phyloP scores from a whole-genome alignment of 148 eudicot species.

The Chenopodium formosanum region DNA sequence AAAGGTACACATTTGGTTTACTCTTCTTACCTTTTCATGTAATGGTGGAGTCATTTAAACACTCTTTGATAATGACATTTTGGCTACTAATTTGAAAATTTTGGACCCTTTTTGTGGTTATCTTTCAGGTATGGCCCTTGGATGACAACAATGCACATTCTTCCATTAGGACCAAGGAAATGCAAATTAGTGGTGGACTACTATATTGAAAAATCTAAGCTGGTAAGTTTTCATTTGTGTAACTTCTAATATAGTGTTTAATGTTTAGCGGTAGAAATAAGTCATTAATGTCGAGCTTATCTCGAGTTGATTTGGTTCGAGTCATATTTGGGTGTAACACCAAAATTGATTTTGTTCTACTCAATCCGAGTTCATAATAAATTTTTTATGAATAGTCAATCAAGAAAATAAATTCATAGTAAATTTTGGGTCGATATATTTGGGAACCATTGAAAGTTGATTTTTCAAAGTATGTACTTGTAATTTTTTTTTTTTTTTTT shows the following conservation, averaged over 20 bases:
- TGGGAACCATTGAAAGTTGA: too few species aligned
- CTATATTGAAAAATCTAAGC: not conserved
- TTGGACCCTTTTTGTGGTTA: not conserved
- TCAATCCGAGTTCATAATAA: too few species aligned
- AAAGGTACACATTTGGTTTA: slow-evolving; percentile 5
- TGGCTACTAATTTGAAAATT: not conserved
- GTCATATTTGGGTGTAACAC: too few species aligned
- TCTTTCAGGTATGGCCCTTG: slow-evolving; percentile 15
- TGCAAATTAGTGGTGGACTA: slow-evolving; percentile 17
- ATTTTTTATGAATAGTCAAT: too few species aligned
- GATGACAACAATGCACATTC: slow-evolving; percentile 15
- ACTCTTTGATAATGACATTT: not conserved
- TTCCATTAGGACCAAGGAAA: slow-evolving; percentile 6
- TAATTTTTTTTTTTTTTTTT: too few species aligned
- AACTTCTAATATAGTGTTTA: not conserved
- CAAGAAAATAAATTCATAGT: too few species aligned
- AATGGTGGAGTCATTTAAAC: slow-evolving; percentile 1
- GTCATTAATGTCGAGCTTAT: too few species aligned
- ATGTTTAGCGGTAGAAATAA: not conserved
- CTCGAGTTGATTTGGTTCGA: too few species aligned
- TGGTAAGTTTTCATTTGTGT: not conserved
- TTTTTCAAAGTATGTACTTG: too few species aligned
- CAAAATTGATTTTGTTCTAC: too few species aligned
- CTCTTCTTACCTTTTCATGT: not conserved
- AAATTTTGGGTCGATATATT: too few species aligned